Evolutionary conservation across 2,329 filamentous ascomycete species (phyloP), one percentile per base, ranked within the genome.

Genomic region (Myotisia sp.): DNA sequence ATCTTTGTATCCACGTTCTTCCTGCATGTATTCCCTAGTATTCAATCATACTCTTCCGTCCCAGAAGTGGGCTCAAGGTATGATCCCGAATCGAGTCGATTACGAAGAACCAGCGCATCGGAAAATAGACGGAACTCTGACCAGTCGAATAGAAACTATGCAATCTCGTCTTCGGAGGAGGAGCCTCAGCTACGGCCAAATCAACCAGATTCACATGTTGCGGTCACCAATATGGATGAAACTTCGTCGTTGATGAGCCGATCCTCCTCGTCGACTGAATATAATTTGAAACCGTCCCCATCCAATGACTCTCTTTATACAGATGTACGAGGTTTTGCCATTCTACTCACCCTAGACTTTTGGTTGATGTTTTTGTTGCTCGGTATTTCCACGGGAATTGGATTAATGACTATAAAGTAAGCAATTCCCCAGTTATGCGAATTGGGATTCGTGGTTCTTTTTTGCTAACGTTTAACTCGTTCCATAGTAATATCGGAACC

Each of bases 351-450:
- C 40, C 49, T 76, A 30, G 79, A 92, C 44, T 98, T 95, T 57
- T 95, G 86, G 85, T 80, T 92, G 50, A 62, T 92, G 18, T 95
- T 92, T 56, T 58, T 71, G 37, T 75, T 93, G 45, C 82, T 98
- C 70, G 85, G 78, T 24, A 71, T 94, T n/a, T 65, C 95, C 42
- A 84, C 85, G 4, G 90, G 90, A 34, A 80, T 94, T 47, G 90
- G 90, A 7, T 63, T 98, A 44, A 98, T 98, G 90, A 95, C 87
- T 0, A 98, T 98, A 60, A 98, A 98, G 85, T 92, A 67, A 58
- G 79, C 45, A 24, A 16, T 13, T 17, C n/a, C n/a, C n/a, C n/a
- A n/a, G n/a, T n/a, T n/a, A n/a, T n/a, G n/a, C n/a, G n/a, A n/a
- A n/a, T 13, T 34, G n/a, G 9, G 26, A 13, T 12, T 20, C 12